Base-by-base conservation (phyloP, 352 stramenopile genomes). In the Thraustochytrium sp. region DNA sequence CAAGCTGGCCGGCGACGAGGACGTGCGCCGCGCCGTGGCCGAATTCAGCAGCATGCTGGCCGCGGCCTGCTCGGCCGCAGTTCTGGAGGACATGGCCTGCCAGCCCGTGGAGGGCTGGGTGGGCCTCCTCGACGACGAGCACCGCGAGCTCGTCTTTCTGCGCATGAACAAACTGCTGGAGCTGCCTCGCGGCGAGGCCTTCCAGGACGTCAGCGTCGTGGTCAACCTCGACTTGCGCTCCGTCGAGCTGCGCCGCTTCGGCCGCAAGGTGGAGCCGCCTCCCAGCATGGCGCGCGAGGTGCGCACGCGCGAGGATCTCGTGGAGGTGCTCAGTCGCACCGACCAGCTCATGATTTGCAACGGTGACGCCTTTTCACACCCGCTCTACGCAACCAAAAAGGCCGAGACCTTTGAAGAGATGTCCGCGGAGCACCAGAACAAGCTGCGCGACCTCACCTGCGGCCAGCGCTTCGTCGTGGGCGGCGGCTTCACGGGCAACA, bases 321-420 rank as follows among this genome's bases (percentile, higher is more conserved):
- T 49, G 23, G 59, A 72, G 13, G 59, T 72, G 11, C 26, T 72
- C 11, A 44, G 26, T n/a, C 59, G 59, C 34, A 31, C 59, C 8
- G 42, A 21, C 13, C 42, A 72, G 9, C 36, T 72, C 1, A 72
- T 72, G 59, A 72, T 72, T 44, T 72, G 59, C 40, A 21, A 72
- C 11, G 59, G 59, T 26, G 59, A 72, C 40, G 40, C 16, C 9
- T 72, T 72, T 31, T 72, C 59, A 9, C 59, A 72, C 26, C 59
- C 59, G 16, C 59, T 44, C 5, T 72, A 72, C 36, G 59, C 59
- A n/a, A 72, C 46, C 26, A 72, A 72, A 49, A 72, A 72, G n/a
- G 59, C 59, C 1, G 59, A 72, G 46, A 72, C 59, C 40, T 72
- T 72, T 72, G 59, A 31, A 9, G 59, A 72, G 26, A 72, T 72